Percentiles rank a stretch among this genome's conserved stretches.
Evolutionary conservation across 2,329 filamentous ascomycete species (phyloP).

Genomic region (Claviceps paspali): DNA sequence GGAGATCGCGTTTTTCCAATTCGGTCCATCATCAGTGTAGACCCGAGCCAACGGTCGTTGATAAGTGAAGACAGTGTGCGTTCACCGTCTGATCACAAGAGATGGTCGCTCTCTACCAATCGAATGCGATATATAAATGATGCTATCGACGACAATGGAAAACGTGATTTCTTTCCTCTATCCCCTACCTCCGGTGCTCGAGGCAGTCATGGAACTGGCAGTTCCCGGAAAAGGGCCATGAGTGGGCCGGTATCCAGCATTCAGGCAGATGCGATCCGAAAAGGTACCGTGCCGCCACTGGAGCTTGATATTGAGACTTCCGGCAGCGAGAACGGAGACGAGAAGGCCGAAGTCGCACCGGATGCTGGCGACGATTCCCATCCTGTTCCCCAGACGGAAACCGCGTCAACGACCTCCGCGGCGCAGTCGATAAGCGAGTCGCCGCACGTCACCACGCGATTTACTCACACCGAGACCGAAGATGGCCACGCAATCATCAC

Average conservation of each 20-base stretch:
- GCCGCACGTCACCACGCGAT: conserved; percentile 51
- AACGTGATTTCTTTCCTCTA: conserved; percentile 13
- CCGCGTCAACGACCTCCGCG: conserved; percentile 9
- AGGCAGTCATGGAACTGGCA: background rate
- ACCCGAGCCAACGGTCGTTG: conserved; percentile 31
- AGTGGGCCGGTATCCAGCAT: conserved; percentile 28
- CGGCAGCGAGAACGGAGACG: conserved; percentile 17
- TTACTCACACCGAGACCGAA: conserved; percentile 61
- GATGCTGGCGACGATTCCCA: background rate
- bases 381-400: conserved; percentile 2
- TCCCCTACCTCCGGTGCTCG: conserved; percentile 8
- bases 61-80: conserved; percentile 24
- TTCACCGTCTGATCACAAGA: conserved; percentile 17
- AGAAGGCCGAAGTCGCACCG: background rate
- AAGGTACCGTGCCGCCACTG: conserved; percentile 20
- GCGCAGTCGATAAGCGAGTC: conserved; percentile 19
- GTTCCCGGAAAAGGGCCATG: conserved; percentile 19
- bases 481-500: conserved; percentile 74
- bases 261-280: conserved; percentile 27
- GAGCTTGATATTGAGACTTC: conserved; percentile 18
- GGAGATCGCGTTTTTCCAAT: conserved; percentile 64
- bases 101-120: conserved; percentile 15
- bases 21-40: conserved; percentile 60
- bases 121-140: conserved; percentile 17
- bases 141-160: conserved; percentile 12